Conservation (phyloP, 2,329 filamentous ascomycete species). For the Penicillium glabrum region DNA sequence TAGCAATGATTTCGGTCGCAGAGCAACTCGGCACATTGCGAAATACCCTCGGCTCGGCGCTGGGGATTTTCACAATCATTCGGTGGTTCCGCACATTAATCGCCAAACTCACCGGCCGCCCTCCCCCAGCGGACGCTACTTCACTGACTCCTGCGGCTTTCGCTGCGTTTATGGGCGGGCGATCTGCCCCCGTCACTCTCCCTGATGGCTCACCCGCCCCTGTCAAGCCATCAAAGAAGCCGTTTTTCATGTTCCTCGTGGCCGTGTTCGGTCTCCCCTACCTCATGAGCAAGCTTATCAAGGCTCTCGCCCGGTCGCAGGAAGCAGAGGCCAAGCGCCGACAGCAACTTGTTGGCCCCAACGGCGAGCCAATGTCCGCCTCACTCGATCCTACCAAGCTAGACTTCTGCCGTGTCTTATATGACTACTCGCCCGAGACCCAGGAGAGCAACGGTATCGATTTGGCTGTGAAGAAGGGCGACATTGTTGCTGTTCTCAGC, state of each 20-base stretch:
- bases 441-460: slow-evolving; percentile 70
- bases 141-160: slow-evolving; percentile 89
- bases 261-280: slow-evolving; percentile 95
- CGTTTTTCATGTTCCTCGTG: slow-evolving; percentile 90
- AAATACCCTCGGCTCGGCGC: slow-evolving; percentile 86
- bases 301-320: slow-evolving; percentile 75
- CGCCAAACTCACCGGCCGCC: slow-evolving; percentile 88
- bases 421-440: slow-evolving; percentile 85
- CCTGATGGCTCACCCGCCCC: slow-evolving; percentile 67
- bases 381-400: slow-evolving; percentile 83
- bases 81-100: slow-evolving; percentile 91
- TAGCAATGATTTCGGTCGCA: slow-evolving; percentile 96
- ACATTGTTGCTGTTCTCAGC: slow-evolving; percentile 88
- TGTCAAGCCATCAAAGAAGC: slow-evolving; percentile 83
- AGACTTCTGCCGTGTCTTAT: slow-evolving; percentile 92
- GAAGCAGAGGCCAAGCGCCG: slow-evolving; percentile 67
- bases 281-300: slow-evolving; percentile 94
- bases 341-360: slow-evolving; percentile 54
- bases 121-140: slow-evolving; percentile 81
- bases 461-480: slow-evolving; percentile 88
- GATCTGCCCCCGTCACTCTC: slow-evolving; percentile 46
- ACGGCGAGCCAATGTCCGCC: slow-evolving; percentile 43
- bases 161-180: slow-evolving; percentile 78
- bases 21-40: slow-evolving; percentile 94
- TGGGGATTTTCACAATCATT: slow-evolving; percentile 94